Evolutionary conservation across 129 eudicot species (phyloP), one percentile per base, ranked within the genome.

Genomic region (Erigeron canadensis): DNA sequence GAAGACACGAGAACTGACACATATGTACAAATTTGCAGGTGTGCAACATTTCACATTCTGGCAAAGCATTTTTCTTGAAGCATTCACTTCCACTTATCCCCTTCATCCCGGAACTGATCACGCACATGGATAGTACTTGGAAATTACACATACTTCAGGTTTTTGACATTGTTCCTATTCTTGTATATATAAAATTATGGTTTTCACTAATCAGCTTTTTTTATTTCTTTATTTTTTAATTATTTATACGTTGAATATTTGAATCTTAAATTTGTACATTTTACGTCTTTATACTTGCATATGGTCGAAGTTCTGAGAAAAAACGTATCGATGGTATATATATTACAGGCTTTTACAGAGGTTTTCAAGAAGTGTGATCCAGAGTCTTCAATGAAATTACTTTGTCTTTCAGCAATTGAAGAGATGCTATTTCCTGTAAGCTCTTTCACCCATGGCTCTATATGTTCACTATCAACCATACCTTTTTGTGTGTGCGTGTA

Each of bases 381-480:
- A 15, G 94, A 82, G 71, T 95, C 97, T 64, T 43, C 89, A 47
- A 68, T 86, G 81, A 95, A 87, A 69, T 62, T 87, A 77, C 87
- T 83, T 37, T 95, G 97, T 85, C 81, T 95, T 75, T 79, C 88
- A 72, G 97, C 94, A 40, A 55, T 90, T 7, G 84, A 86, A 65
- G 88, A 95, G 76, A 84, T 95, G 89, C 78, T 95, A 60, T 78
- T 78, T 73, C 84, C 93, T 40, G 99, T 90, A 86, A 81, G 97
- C 74, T 84, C 21, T 71, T 66, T 62, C 6, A 45, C 67, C 62
- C 23, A 28, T 10, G 17, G 5, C 64, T 59, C 66, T 17, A 62
- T 28, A 15, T 63, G 63, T 56, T 46, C 12, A 40, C 34, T 8
- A 17, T 50, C 34, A 58, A 40, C 7, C 42, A 9, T 40, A 57